Base-by-base conservation (phyloP, 768 basidiomycete species). In the Trametes elegans region DNA sequence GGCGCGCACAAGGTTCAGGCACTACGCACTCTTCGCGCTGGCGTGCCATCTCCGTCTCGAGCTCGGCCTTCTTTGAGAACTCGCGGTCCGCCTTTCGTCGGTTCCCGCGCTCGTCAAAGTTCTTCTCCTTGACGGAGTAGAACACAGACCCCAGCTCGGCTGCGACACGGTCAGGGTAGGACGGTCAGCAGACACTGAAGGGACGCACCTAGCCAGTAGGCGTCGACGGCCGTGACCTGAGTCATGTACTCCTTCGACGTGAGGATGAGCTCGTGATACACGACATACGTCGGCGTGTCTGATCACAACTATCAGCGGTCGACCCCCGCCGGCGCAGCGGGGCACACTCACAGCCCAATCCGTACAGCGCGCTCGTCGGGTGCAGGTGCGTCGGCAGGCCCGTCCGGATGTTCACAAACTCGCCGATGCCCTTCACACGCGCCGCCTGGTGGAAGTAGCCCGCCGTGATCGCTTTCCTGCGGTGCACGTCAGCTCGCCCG, bases 401-500 rank as follows among this genome's bases (percentile, higher is more conserved):
- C 23, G 95, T 93, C 41, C 97, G 83, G 61, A 96, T 89, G 70
- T 99, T 98, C 62, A 97, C 92, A 72, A 97, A 99, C 72, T 99
- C 97, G 57, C 96, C 96, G 60, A 98, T 98, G 68, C 97, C 97
- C 76, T 99, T 99, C 32, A 96, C 96, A 60, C 94, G 77, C 16
- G 96, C 96, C 0, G 96, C 94, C 74, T 99, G 97, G 71, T 98
- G 97, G 81, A 99, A 99, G 72, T 98, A 99, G 27, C 96, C 96
- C 26, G 96, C 90, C 32, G 93, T 88, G 62, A 99, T 98, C 2
- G 93, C 93, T 83, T 96, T 98, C 68, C 95, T 93, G 60, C 40
- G 40, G 3, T 9, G 31, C 47, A 3, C n/a, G 36, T 47, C 31
- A 50, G 36, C 9, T 19, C 9, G n/a, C n/a, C n/a, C n/a, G n/a